Evolutionary conservation across 2,329 filamentous ascomycete genomes (phyloP), one percentile per base, ranked within the genome.

Genomic region (Curvularia lunata): DNA sequence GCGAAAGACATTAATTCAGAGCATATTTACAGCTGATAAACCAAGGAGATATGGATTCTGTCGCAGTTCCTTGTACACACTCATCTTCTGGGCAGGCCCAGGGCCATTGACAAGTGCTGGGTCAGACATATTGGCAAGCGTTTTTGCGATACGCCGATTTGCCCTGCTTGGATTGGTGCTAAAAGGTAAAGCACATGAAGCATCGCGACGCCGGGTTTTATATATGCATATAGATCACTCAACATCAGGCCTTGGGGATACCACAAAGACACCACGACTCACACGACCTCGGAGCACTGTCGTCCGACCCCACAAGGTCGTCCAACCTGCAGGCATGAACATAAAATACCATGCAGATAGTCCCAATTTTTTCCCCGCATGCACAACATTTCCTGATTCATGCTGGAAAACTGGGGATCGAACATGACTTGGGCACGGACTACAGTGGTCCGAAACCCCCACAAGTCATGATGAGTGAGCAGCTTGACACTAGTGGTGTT

Each of bases 41-140:
- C 61, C 64, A 19, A 69, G 56, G 25, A 68, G 56, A 13, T 68
- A 68, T 40, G 65, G 65, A 32, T 65, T 68, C 41, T 61, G 58
- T 37, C 62, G 62, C 21, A 69, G 32, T 49, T 68, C 64, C 19
- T 56, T 63, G 34, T 69, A 68, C 4, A 68, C 57, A 19, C 62
- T 57, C 43, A 62, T 60, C 47, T 65, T 66, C 41, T 50, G 40
- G 8, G 43, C 23, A 48, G 27, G 49, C 21, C 54, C 59, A 27
- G 42, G 37, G 47, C 53, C 53, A n/a, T 37, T 32, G 16, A 28
- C 52, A 25, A 54, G 34, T n/a, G 43, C 45, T 7, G 49, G 12
- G 10, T 38, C 41, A 28, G 46, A 38, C 52, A 52, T 60, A 10
- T 21, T 32, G 10, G 38, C n/a, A 5, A n/a, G 40, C 4, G 16